Conservation (phyloP, 129 eudicot genomes). For the Helianthus annuus region DNA sequence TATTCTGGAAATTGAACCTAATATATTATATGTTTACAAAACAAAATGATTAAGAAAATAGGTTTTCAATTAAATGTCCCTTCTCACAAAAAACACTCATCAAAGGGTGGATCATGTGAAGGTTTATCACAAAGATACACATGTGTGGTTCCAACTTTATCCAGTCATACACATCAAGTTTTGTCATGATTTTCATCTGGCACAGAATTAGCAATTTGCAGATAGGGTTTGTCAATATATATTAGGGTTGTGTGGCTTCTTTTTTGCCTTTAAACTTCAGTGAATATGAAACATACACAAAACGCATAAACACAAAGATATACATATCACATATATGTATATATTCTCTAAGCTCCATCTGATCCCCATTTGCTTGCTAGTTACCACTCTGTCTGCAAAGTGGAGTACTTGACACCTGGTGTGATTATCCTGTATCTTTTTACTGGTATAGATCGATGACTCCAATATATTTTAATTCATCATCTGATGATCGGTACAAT, state of each 20-base stretch:
- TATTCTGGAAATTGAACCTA: no score
- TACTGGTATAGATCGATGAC: constrained; percentile 27
- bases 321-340: constrained; percentile 18
- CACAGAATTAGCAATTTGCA: constrained; percentile 32
- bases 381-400: constrained; percentile 3
- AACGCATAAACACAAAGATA: constrained; percentile 2
- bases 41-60: no score
- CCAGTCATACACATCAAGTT: constrained; percentile 27
- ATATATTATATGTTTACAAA: no score
- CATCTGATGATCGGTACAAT: constrained; percentile 38
- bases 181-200: constrained; percentile 32
- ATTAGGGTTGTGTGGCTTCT: constrained; percentile 43
- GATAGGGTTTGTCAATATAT: constrained; percentile 48
- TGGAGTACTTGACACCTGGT: constrained; percentile 19
- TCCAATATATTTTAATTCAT: constrained; percentile 42
- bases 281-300: constrained; percentile 28
- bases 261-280: constrained; percentile 50
- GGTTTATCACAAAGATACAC: constrained; percentile 36
- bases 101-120: constrained; percentile 38
- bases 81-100: no score
- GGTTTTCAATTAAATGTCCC: no score
- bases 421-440: constrained; percentile 1
- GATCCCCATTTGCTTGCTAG: constrained; percentile 25
- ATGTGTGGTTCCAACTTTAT: constrained; percentile 42
- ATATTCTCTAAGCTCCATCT: constrained; percentile 30